Evolutionary conservation across 768 basidiomycete species (phyloP), one percentile per base, ranked within the genome.

Genomic region (Rubroboletus satanas): DNA sequence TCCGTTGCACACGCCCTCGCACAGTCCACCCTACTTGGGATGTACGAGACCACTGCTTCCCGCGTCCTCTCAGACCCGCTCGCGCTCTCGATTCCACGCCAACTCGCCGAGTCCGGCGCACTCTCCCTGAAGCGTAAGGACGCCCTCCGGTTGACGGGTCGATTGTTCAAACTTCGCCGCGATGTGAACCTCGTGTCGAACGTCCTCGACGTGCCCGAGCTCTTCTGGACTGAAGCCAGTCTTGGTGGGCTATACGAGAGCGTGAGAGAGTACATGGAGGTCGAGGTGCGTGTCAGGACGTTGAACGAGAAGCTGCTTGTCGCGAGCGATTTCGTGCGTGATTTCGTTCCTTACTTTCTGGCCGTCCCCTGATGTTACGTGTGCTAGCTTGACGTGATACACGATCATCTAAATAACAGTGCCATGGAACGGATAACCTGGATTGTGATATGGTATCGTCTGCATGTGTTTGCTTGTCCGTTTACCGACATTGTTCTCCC

Each of bases 181-280:
- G 93, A 96, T 59, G 86, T 97, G 28, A 96, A 95, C 63, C 75
- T 98, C 1, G 91, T 94, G 10, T 90, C 88, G 23, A 96, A 95
- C 64, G 92, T 98, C 31, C 79, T 98, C 2, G 95, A 98, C 65
- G 87, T 92, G 6, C 94, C 94, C 1, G 93, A 94, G 66, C 73
- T 98, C 44, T 98, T 98, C 71, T 97, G 94, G 95, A 87, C 84
- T 49, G 94, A 96, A 66, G 93, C 93, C 11, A 93, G 88, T 60
- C 73, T 96, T 62, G 88, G 89, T 63, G 88, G 84, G 29, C 71
- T 98, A 35, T 98, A 98, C 66, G 91, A 93, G 61, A 93, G 93
- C 0, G 93, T 95, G 45, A 77, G 93, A 53, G 94, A 94, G 62
- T 98, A 98, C 66, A 92, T 97, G 81, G 95, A 98, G 71, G 93